These are phyloP conservation scores for Apophysomyces elegans DNA, from an alignment of 371 early-diverging fungal species.

Conservation along the genomic window DNA sequence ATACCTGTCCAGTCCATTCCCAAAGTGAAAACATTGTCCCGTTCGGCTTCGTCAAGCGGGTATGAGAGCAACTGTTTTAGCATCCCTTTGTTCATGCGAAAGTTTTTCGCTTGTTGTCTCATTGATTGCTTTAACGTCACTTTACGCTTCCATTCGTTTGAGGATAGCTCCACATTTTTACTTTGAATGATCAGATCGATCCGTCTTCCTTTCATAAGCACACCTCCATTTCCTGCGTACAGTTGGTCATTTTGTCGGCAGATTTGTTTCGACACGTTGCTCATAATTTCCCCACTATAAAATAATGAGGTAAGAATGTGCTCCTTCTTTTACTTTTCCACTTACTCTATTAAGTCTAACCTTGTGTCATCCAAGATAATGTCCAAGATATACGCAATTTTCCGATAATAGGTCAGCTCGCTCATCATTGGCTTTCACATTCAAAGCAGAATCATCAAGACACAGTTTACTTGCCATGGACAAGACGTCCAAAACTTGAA, in stretches of 20 bases:
- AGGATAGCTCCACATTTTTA: neutral
- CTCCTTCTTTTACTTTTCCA: neutral
- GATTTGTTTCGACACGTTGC: neutral
- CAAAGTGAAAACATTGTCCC: neutral
- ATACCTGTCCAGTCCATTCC: neutral
- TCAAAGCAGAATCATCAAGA: neutral
- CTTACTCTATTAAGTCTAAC: constrained; percentile 12
- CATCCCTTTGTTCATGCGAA: neutral
- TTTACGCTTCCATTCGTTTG: neutral
- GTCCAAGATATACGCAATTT: constrained; percentile 1
- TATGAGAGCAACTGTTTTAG: neutral
- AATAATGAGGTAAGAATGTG: neutral
- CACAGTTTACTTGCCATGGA: too few species aligned
- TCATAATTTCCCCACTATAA: neutral
- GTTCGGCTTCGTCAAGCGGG: neutral
- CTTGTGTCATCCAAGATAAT: constrained; percentile 8
- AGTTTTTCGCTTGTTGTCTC: neutral
- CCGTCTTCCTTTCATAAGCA: neutral
- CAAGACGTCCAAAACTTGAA: constrained; percentile 5
- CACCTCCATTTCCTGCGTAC: too few species aligned
- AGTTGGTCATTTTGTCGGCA: neutral
- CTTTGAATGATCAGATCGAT: constrained; percentile 1
- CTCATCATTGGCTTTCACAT: neutral
- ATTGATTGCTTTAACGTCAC: neutral
- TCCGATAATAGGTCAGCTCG: constrained; percentile 7